Base-by-base conservation (phyloP, 108 stramenopile species). In the Schizochytrium sp. region DNA sequence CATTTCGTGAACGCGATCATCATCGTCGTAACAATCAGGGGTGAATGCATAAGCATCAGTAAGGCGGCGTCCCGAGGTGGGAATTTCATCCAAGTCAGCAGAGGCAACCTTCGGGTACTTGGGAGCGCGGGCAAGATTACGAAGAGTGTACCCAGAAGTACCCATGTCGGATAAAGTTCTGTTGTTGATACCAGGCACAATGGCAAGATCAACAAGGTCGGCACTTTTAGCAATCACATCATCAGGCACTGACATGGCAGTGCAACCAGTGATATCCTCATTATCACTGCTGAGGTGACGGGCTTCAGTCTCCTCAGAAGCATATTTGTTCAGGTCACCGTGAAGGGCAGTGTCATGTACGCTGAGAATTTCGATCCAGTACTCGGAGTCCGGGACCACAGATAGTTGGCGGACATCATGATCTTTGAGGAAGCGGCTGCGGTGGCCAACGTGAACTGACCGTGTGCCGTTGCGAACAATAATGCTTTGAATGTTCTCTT, bases 391-490 rank as follows among this genome's bases (percentile, higher is more conserved):
- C 42, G 64, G 64, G 28, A 69, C 42, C 2, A 44, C 44, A 0
- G 64, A 38, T 2, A 69, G 64, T 10, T 69, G 42, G 15, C 64
- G 64, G 64, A 38, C 28, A 44, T 69, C 0, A 7, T 44, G 12
- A 44, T 69, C 64, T 44, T 2, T 69, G 64, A 69, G 64, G 28
- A 69, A 69, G 64, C 64, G 64, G 42, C 44, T 7, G 2, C 64
- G 64, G 0, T 69, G 64, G 2, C 19, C 28, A 1, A 69, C 64
- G 42, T 69, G 42, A 44, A 69, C 12, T 1, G 64, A 3, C 3
- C 44, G 40, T 38, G 64, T 69, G 64, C 64, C 64, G 64, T 69
- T 69, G 64, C 28, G 64, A 38, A 69, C 64, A 3, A 69, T 28
- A 44, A 69, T 38, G 64, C 44, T 38, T 8, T 10, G 8, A 44